phyloP scores from a whole-genome alignment of 2,329 filamentous ascomycete species.

The Fusarium agapanthi region DNA sequence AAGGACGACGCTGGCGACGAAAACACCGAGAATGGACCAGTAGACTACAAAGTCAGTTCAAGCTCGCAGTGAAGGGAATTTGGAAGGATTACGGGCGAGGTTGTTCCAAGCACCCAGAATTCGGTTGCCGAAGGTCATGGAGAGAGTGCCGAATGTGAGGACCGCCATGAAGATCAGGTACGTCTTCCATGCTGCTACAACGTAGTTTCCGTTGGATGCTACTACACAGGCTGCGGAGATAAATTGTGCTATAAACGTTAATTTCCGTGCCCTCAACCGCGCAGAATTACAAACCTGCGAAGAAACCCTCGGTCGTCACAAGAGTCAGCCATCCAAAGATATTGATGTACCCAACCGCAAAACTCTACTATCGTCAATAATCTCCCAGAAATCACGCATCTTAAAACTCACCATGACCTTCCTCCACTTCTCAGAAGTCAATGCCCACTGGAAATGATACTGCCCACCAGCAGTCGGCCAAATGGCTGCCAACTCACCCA shows the following conservation, averaged over 20 bases:
- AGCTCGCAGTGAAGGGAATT: accelerated
- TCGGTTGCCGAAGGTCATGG: constrained; percentile 54
- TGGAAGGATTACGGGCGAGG: constrained; percentile 44
- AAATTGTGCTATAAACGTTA: constrained; percentile 49
- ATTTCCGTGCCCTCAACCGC: accelerated
- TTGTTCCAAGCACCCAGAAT: constrained; percentile 55
- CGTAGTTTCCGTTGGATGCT: constrained; percentile 50
- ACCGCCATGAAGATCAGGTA: constrained; percentile 53
- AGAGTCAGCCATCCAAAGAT: constrained; percentile 58
- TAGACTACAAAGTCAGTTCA: constrained; percentile 41
- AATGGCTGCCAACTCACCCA: constrained; percentile 54
- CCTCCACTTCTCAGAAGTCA: constrained; percentile 51
- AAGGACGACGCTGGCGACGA: constrained; percentile 55
- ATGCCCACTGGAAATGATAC: constrained; percentile 55
- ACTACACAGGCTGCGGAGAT: constrained; percentile 53
- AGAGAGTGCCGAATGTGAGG: constrained; percentile 29
- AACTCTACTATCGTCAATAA: constrained; percentile 45
- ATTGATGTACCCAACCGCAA: constrained; percentile 53
- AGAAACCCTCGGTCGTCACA: constrained; percentile 54
- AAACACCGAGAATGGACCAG: constrained; percentile 53
- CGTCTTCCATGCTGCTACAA: constrained; percentile 50
- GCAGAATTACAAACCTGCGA: constrained; percentile 46
- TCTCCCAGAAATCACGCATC: accelerated
- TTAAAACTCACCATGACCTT: constrained; percentile 44
- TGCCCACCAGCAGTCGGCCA: constrained; percentile 59